These are phyloP conservation scores for Sambucus nigra DNA, from an alignment of 129 eudicot genomes.

Conservation along the genomic window DNA sequence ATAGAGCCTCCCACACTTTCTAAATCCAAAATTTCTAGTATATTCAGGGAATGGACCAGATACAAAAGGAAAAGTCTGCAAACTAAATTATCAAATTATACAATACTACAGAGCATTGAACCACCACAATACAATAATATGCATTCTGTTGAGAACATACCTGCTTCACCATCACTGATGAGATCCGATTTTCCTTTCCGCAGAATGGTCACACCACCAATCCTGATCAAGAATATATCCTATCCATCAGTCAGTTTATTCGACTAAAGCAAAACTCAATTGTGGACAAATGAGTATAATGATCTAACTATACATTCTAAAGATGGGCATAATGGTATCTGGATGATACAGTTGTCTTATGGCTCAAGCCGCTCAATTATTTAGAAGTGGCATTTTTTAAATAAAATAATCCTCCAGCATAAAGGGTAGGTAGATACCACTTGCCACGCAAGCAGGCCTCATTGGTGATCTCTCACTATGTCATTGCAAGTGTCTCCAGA, in stretches of 20 bases:
- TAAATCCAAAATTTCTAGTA: background rate
- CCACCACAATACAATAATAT: no score
- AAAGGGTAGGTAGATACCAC: no score
- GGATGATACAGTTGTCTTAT: constrained; percentile 4
- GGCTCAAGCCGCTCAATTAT: no score
- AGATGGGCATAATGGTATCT: background rate
- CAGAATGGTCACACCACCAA: constrained; percentile 84
- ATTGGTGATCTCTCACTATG: no score
- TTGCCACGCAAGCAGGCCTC: no score
- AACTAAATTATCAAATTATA: background rate
- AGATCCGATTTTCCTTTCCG: constrained; percentile 80
- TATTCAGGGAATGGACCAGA: background rate
- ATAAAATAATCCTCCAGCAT: no score
- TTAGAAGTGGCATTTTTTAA: no score
- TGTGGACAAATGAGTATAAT: background rate
- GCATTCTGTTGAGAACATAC: constrained; percentile 17
- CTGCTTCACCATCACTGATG: constrained; percentile 73
- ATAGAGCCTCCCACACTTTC: background rate
- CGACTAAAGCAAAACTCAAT: background rate
- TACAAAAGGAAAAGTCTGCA: background rate
- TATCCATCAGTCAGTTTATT: constrained; percentile 4
- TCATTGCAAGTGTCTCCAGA: no score
- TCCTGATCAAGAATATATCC: constrained; percentile 34
- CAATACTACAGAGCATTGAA: background rate
- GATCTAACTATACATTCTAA: constrained; percentile 1